phyloP scores from a whole-genome alignment of 2,329 filamentous ascomycete genomes.

The Fonsecaea multimorphosa region DNA sequence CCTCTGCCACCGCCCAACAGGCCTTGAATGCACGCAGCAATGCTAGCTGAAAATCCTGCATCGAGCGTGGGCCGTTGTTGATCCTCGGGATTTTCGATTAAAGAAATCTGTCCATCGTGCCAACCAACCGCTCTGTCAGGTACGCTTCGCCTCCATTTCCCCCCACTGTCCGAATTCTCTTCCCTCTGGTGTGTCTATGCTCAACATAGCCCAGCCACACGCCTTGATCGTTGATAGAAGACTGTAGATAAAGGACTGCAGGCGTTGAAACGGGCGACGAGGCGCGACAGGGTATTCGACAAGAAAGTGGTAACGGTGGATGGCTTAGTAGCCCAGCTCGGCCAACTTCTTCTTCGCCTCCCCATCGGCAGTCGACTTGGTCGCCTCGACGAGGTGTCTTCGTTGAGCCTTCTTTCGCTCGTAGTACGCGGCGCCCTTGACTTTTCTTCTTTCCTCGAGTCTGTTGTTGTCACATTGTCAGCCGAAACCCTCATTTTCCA shows the following conservation, averaged over 20 bases:
- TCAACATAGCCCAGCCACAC: neutral
- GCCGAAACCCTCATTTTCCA: neutral
- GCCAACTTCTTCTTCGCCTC: constrained; percentile 89
- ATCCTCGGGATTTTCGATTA: constrained; percentile 2
- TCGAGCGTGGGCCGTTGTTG: neutral
- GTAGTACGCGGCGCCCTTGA: constrained; percentile 99
- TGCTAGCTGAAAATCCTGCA: constrained; percentile 10
- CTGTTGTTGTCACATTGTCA: constrained; percentile 62
- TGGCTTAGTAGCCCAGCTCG: constrained; percentile 82
- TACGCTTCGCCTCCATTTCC: neutral
- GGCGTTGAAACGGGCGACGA: constrained; percentile 13
- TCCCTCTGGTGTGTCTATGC: constrained; percentile 4
- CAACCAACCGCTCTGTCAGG: neutral
- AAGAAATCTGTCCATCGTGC: constrained; percentile 3
- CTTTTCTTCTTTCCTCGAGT: constrained; percentile 99
- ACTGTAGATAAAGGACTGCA: constrained; percentile 8
- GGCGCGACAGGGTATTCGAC: constrained; percentile 4
- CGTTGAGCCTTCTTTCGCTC: constrained; percentile 98
- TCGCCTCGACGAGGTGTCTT: constrained; percentile 87
- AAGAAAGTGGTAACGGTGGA: constrained; percentile 40
- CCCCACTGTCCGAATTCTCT: neutral
- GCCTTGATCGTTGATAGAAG: neutral
- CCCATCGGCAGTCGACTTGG: constrained; percentile 86
- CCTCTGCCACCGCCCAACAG: constrained; percentile 7
- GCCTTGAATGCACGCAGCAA: neutral